Conservation (phyloP, 768 basidiomycete genomes). For the Boletellus sp. region DNA sequence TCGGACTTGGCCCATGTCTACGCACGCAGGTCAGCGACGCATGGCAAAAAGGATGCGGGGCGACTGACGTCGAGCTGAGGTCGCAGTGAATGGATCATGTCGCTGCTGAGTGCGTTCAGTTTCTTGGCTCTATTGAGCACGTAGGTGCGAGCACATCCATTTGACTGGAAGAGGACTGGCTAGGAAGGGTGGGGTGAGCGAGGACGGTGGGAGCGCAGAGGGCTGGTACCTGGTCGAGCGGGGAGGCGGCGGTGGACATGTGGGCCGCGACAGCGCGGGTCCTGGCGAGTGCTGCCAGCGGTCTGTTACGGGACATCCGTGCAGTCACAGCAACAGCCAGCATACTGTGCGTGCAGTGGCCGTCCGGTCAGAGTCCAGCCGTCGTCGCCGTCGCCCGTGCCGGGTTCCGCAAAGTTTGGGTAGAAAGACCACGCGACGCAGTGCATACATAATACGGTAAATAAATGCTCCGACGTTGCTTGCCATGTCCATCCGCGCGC, state of each 20-base stretch:
- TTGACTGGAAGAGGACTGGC: constrained; percentile 68
- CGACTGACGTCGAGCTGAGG: constrained; percentile 70
- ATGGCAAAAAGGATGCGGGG: background rate
- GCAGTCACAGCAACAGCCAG: constrained; percentile 22
- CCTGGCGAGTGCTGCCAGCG: constrained; percentile 27
- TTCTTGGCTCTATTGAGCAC: constrained; percentile 76
- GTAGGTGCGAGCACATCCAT: constrained; percentile 60
- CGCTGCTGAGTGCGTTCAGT: constrained; percentile 76
- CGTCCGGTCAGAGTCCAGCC: background rate
- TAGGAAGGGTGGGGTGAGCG: constrained; percentile 7
- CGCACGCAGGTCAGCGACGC: constrained; percentile 5
- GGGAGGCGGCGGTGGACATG: constrained; percentile 28
- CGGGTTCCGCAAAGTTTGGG: constrained; percentile 5
- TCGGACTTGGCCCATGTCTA: constrained; percentile 76
- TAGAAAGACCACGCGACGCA: background rate
- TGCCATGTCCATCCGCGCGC: constrained; percentile 11
- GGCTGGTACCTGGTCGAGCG: constrained; percentile 25
- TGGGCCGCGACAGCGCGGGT: constrained; percentile 33
- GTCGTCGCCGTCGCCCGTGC: too few relatives aligned
- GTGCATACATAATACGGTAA: constrained; percentile 19
- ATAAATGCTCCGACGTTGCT: too few relatives aligned
- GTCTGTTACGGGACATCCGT: constrained; percentile 29
- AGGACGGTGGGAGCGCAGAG: background rate
- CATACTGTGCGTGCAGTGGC: constrained; percentile 19
- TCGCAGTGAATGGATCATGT: constrained; percentile 70